phyloP scores from a whole-genome alignment of 805 yeast genomes.

The Pichia cephalocereana region DNA sequence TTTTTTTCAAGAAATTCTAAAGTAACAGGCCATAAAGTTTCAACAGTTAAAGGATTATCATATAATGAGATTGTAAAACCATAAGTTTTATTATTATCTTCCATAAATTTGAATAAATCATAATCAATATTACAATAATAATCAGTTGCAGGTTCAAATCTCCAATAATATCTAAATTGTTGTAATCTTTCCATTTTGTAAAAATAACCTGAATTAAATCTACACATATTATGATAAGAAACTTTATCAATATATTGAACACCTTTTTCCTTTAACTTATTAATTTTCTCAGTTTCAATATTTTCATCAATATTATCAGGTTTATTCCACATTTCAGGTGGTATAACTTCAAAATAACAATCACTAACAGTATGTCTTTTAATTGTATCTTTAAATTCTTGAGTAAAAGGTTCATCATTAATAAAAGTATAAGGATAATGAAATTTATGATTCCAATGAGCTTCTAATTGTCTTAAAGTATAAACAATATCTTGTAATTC shows the following conservation, averaged over 20 bases:
- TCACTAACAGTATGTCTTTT: constrained; percentile 37
- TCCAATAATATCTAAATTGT: constrained; percentile 66
- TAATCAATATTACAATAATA: constrained; percentile 64
- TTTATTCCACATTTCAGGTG: constrained; percentile 39
- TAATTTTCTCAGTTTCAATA: constrained; percentile 31
- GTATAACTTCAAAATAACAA: constrained; percentile 44
- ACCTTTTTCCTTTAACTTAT: constrained; percentile 28
- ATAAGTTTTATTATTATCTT: constrained; percentile 57
- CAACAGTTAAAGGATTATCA: constrained; percentile 60
- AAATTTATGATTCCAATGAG: constrained; percentile 62
- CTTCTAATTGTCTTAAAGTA: constrained; percentile 57
- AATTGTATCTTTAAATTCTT: constrained; percentile 57
- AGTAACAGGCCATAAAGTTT: constrained; percentile 64
- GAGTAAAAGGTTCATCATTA: constrained; percentile 72
- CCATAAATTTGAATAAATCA: constrained; percentile 70
- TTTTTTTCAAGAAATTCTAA: constrained; percentile 47
- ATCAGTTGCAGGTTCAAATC: constrained; percentile 67
- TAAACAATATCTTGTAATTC: constrained; percentile 45
- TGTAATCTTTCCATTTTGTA: constrained; percentile 52
- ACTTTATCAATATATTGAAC: constrained; percentile 54
- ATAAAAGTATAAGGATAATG: constrained; percentile 92
- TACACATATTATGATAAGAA: constrained; percentile 78
- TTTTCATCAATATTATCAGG: constrained; percentile 35
- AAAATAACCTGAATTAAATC: constrained; percentile 65
- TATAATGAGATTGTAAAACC: constrained; percentile 67